A percentile compares a stretch with the other conserved stretches of the same genome.
Evolutionary conservation across 2,329 filamentous ascomycete species (phyloP).

Genomic region (Penicillium digitatum): DNA sequence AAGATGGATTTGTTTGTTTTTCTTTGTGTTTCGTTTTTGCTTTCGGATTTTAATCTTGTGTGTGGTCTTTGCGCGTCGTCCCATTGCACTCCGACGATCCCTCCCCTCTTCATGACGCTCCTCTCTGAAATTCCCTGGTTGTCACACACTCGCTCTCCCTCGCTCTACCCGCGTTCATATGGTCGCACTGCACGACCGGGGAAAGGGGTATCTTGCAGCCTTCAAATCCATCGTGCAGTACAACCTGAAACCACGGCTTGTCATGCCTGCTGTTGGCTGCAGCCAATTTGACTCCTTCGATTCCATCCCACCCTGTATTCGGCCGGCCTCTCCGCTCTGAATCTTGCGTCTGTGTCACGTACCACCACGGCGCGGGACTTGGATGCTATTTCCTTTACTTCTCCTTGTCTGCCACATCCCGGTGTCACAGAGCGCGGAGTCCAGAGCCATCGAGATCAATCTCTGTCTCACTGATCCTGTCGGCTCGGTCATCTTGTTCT

Average conservation of each 20-base stretch:
- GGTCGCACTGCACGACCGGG: constrained; percentile 15
- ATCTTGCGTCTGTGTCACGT: constrained; percentile 2
- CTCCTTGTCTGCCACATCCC: constrained; percentile 2
- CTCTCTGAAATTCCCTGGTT: constrained; percentile 5
- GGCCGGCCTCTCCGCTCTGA: background rate
- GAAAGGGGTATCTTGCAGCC: constrained; percentile 21
- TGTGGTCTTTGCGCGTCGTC: background rate
- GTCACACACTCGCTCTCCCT: constrained; percentile 3
- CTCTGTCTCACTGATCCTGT: constrained; percentile 14
- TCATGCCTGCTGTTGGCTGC: constrained; percentile 4
- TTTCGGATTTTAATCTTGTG: background rate
- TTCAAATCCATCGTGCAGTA: constrained; percentile 15
- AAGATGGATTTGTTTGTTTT: constrained; percentile 12
- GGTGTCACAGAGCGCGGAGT: constrained; percentile 12
- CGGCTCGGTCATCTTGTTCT: constrained; percentile 4
- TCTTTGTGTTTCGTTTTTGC: constrained; percentile 3
- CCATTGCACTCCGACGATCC: background rate
- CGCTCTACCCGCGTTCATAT: constrained; percentile 2
- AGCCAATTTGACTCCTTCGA: background rate
- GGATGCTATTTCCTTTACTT: constrained; percentile 1
- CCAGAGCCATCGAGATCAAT: constrained; percentile 7
- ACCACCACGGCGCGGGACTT: constrained; percentile 6
- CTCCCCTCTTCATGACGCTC: constrained; percentile 7
- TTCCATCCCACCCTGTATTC: constrained; percentile 13
- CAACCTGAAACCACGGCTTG: constrained; percentile 10